Conservation (phyloP, 2,329 filamentous ascomycete species). For the Trichoderma endophyticum region DNA sequence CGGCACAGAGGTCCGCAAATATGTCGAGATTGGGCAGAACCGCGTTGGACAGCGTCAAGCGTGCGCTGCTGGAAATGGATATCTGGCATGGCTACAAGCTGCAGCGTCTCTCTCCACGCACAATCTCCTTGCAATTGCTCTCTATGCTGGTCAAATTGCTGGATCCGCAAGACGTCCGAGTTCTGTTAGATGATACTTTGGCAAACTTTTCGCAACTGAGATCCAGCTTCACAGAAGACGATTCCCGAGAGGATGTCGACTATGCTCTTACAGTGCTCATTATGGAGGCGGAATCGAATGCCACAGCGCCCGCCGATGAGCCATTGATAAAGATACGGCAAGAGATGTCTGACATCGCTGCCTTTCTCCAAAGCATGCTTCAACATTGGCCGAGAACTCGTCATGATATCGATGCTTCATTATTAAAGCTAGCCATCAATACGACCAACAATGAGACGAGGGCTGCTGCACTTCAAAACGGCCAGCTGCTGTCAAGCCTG, state of each 20-base stretch:
- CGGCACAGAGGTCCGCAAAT: constrained; percentile 63
- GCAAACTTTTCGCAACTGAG: constrained; percentile 27
- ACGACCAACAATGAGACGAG: constrained; percentile 79
- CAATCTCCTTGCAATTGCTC: constrained; percentile 61
- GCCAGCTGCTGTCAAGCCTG: constrained; percentile 49
- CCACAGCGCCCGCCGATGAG: constrained; percentile 14
- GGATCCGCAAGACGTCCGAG: constrained; percentile 29
- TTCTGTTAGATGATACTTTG: constrained; percentile 31
- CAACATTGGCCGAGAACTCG: constrained; percentile 31
- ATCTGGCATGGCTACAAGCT: constrained; percentile 59
- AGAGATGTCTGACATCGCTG: constrained; percentile 30
- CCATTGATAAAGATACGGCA: constrained; percentile 20
- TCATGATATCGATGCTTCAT: constrained; percentile 28
- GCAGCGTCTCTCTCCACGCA: constrained; percentile 56
- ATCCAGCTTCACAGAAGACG: constrained; percentile 23
- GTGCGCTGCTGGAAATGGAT: constrained; percentile 47
- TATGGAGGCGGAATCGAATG: constrained; percentile 35
- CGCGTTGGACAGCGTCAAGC: constrained; percentile 54
- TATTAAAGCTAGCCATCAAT: constrained; percentile 68
- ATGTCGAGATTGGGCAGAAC: constrained; percentile 63
- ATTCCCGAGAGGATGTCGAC: constrained; percentile 32
- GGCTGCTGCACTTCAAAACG: constrained; percentile 66
- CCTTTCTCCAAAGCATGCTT: constrained; percentile 31
- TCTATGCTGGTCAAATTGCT: constrained; percentile 40
- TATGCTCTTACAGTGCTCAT: constrained; percentile 44